A percentile compares a stretch with the other conserved stretches of the same genome.
These are phyloP conservation scores for Neurospora sp. DNA, from an alignment of 495 filamentous ascomycete genomes.

Conservation along the genomic window DNA sequence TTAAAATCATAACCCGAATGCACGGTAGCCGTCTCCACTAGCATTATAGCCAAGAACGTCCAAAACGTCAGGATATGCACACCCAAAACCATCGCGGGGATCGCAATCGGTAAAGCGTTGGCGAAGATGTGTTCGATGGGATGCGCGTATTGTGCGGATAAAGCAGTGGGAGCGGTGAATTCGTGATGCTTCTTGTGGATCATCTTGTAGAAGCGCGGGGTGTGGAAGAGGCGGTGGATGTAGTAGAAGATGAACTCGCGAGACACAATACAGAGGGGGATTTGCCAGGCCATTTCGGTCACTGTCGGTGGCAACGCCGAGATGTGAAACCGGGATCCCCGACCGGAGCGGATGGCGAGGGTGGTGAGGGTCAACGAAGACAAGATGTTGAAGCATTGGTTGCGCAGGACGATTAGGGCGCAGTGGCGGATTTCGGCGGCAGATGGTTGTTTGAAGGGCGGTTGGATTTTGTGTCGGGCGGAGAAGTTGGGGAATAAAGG, in stretches of 20 bases:
- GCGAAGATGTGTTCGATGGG: constrained; percentile 48
- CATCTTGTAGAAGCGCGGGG: constrained; percentile 33
- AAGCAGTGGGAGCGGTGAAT: constrained; percentile 49
- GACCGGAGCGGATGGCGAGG: constrained; percentile 4
- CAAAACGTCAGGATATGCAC: constrained; percentile 44
- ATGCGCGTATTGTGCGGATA: constrained; percentile 50
- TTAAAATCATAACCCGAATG: constrained; percentile 48
- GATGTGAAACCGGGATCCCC: constrained; percentile 28
- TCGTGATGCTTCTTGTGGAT: constrained; percentile 51
- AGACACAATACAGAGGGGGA: constrained; percentile 35
- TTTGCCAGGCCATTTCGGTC: constrained; percentile 29
- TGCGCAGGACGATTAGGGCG: constrained; percentile 31
- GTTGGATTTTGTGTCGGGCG: constrained; percentile 46
- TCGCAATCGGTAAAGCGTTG: constrained; percentile 42
- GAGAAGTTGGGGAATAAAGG: constrained; percentile 36
- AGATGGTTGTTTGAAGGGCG: constrained; percentile 39
- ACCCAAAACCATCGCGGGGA: constrained; percentile 39
- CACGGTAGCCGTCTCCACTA: constrained; percentile 41
- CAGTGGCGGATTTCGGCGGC: constrained; percentile 36
- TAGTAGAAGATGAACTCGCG: constrained; percentile 50
- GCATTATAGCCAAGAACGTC: constrained; percentile 34
- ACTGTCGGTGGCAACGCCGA: constrained; percentile 23
- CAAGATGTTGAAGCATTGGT: constrained; percentile 34
- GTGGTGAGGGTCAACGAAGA: constrained; percentile 27
- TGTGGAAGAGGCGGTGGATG: constrained; percentile 45